A percentile compares a stretch with the other conserved stretches of the same genome.
Conservation (phyloP, 768 basidiomycete genomes). For the Asterophora lycoperdoides region DNA sequence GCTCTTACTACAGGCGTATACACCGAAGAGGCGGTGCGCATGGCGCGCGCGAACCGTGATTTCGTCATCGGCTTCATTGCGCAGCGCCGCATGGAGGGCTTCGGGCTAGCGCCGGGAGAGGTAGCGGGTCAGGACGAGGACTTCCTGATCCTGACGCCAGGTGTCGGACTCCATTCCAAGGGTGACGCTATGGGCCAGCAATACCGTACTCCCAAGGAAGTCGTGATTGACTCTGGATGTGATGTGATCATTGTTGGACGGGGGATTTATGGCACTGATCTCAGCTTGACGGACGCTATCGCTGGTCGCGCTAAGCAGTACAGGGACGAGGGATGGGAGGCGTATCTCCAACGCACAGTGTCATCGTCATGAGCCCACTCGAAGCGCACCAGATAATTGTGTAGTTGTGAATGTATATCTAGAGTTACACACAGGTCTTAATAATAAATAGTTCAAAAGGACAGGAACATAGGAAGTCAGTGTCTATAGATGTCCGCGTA, state of each 20-base stretch:
- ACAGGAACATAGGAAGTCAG: neutral
- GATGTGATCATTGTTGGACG: conserved; percentile 98
- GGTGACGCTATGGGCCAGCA: conserved; percentile 93
- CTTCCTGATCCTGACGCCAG: conserved; percentile 89
- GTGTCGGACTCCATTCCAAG: conserved; percentile 76
- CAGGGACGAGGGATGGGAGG: conserved; percentile 82
- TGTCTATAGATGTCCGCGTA: neutral
- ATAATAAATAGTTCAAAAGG: neutral
- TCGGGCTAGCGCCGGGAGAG: conserved; percentile 38
- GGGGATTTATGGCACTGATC: conserved; percentile 78
- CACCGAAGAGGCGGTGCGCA: conserved; percentile 77
- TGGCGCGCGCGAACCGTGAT: conserved; percentile 76
- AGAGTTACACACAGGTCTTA: neutral
- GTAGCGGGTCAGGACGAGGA: conserved; percentile 52
- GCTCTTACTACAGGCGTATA: conserved; percentile 81
- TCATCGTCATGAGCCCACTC: conserved; percentile 12
- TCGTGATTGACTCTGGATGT: conserved; percentile 75
- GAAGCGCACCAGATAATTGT: neutral
- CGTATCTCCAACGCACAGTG: conserved; percentile 63
- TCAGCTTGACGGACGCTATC: conserved; percentile 40
- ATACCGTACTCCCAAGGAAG: conserved; percentile 85
- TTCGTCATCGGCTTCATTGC: conserved; percentile 98
- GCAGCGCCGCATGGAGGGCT: conserved; percentile 74
- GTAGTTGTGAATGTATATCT: neutral
- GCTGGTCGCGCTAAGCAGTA: conserved; percentile 79